These are phyloP conservation scores for Lactarius akahatsu DNA, from an alignment of 768 basidiomycete genomes.

Conservation along the genomic window DNA sequence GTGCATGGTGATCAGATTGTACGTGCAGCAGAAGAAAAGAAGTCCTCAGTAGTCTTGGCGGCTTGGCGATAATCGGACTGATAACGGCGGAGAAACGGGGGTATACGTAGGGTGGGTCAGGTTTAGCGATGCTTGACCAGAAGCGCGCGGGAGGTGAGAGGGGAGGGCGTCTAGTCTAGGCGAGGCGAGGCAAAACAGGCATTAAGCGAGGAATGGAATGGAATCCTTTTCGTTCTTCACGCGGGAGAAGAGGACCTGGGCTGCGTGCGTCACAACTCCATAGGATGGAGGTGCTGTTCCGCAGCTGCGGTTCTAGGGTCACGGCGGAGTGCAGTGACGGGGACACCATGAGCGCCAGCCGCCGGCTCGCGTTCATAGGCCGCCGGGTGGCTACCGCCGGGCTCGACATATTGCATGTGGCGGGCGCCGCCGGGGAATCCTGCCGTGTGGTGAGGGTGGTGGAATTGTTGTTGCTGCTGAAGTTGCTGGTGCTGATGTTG, in stretches of 20 bases:
- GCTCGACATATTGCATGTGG: slow-evolving; percentile 14
- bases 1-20: not conserved
- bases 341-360: not conserved
- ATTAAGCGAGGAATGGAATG: not conserved
- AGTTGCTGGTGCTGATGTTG: not conserved
- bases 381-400: not conserved
- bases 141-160: not conserved
- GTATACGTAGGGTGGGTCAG: not conserved
- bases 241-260: too few relatives aligned
- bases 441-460: not conserved
- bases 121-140: not conserved
- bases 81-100: not conserved
- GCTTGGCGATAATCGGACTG: not conserved
- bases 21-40: not conserved
- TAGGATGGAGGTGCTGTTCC: not conserved
- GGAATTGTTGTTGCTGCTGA: not conserved
- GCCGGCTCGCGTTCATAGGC: slow-evolving; percentile 15
- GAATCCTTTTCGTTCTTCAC: not conserved
- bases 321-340: not conserved
- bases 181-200: not conserved
- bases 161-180: not conserved
- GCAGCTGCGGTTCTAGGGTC: not conserved
- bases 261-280: not conserved
- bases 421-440: not conserved
- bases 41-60: too few relatives aligned